phyloP scores from a whole-genome alignment of 495 filamentous ascomycete species.

The Daldinia caldariorum region DNA sequence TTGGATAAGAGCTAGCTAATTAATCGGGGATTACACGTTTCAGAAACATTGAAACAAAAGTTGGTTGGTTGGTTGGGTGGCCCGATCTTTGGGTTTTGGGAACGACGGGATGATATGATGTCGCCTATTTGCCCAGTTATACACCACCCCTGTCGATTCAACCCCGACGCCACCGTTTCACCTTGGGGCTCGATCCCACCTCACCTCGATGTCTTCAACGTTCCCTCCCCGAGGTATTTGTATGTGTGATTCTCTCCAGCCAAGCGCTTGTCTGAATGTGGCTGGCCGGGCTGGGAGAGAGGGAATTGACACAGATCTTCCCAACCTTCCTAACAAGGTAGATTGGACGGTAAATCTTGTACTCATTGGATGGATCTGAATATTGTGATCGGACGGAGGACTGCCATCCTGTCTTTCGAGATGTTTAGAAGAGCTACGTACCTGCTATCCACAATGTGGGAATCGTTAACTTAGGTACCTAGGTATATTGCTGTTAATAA shows the following conservation, averaged over 20 bases:
- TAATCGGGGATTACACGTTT: conserved; percentile 26
- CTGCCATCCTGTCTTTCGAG: background rate
- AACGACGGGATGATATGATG: background rate
- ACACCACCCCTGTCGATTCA: conserved; percentile 24
- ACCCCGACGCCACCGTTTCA: conserved; percentile 29
- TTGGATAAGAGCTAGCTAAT: background rate
- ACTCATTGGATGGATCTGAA: conserved; percentile 3
- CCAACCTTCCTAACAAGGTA: conserved; percentile 4
- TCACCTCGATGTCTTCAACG: conserved; percentile 17
- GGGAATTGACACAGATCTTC: conserved; percentile 5
- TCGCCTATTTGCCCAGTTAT: conserved; percentile 3
- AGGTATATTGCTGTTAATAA: too few relatives aligned
- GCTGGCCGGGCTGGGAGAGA: conserved; percentile 1
- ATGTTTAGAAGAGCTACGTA: background rate
- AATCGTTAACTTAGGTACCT: too few relatives aligned
- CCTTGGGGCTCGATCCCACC: conserved; percentile 15
- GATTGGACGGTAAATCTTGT: background rate
- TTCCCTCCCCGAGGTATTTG: conserved; percentile 7
- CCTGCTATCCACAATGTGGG: too few relatives aligned
- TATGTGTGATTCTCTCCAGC: conserved; percentile 15
- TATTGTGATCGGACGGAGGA: background rate
- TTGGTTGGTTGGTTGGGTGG: conserved; percentile 6
- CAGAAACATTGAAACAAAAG: conserved; percentile 34
- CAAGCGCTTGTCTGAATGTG: conserved; percentile 26
- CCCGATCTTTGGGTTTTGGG: conserved; percentile 12